Evolutionary conservation across 805 yeast genomes (phyloP), one percentile per base, ranked within the genome.

Genomic region (Komagataella phaffii): DNA sequence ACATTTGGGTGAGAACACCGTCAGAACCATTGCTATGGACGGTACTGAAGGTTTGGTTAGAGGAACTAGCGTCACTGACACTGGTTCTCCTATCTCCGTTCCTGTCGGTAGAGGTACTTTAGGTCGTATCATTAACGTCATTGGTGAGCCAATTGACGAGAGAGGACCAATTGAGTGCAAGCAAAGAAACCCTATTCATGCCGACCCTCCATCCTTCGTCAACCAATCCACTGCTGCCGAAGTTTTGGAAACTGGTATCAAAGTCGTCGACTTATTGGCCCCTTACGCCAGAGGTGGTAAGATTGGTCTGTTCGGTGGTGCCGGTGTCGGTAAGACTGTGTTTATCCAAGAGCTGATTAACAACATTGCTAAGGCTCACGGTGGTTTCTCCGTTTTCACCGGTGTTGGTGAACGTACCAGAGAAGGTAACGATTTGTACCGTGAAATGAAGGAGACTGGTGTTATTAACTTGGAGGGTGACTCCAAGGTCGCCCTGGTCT

Each of bases 351-450:
- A 91, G 80, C 83, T 91, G 80, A 91, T 91, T 76, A 91, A 93
- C 90, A 91, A 91, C 83, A 93, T 91, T 70, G 99, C 99, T 73
- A 93, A 91, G 83, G 98, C 99, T 69, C 98, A 91, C 76, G 99
- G 98, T 88, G 98, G 98, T 86, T 91, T 91, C 95, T 91, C 98
- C 54, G 98, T 91, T 63, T 91, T 91, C 85, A 86, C 96, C 68
- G 99, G 99, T 89, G 99, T 91, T 76, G 99, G 99, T 84, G 99
- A 93, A 81, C 87, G 99, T 80, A 91, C 99, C 80, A 93, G 99
- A 87, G 99, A 91, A 81, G 99, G 99, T 88, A 93, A 91, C 83
- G 99, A 91, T 85, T 84, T 91, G 76, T 91, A 91, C 95, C 95
- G 96, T 83, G 99, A 93, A 80, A 93, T 93, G 99, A 88, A 84